These are phyloP conservation scores for Clonostachys chloroleuca DNA, from an alignment of 2,329 filamentous ascomycete species.

Conservation along the genomic window DNA sequence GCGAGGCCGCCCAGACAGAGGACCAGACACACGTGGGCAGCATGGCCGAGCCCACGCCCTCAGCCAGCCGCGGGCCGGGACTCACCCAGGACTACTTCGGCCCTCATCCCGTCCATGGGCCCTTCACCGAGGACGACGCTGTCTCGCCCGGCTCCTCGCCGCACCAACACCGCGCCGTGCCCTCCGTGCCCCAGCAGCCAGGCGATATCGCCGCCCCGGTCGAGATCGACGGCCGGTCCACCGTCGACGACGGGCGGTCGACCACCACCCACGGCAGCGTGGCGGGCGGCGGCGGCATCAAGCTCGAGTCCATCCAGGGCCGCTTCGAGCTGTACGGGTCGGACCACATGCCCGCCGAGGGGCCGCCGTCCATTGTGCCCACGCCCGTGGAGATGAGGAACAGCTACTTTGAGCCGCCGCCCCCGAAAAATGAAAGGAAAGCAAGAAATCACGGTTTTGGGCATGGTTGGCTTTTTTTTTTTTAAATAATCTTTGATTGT, in stretches of 20 bases:
- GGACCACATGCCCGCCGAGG: not conserved
- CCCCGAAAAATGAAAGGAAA: no score
- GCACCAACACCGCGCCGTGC: constrained; percentile 27
- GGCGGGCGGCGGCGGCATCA: constrained; percentile 6
- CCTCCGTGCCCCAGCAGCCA: constrained; percentile 37
- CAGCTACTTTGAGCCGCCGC: no score
- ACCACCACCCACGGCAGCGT: constrained; percentile 11
- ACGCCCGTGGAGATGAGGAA: constrained; percentile 1
- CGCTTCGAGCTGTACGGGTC: constrained; percentile 41
- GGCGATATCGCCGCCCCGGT: constrained; percentile 46
- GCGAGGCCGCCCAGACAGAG: not conserved
- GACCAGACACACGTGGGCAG: constrained; percentile 10
- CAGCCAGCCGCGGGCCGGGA: constrained; percentile 14
- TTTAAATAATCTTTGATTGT: no score
- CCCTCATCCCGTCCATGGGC: constrained; percentile 35
- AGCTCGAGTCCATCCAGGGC: constrained; percentile 19
- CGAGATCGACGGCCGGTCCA: constrained; percentile 41
- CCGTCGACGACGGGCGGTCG: constrained; percentile 4
- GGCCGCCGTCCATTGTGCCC: constrained; percentile 1
- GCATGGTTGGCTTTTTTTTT: no score
- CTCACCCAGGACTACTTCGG: constrained; percentile 37
- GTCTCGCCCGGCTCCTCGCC: not conserved
- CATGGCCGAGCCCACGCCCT: constrained; percentile 27
- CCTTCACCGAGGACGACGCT: constrained; percentile 33
- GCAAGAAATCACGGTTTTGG: no score